Evolutionary conservation across 306 rosid genomes (phyloP), one percentile per base, ranked within the genome.

Genomic region (Acmispon strigosus): DNA sequence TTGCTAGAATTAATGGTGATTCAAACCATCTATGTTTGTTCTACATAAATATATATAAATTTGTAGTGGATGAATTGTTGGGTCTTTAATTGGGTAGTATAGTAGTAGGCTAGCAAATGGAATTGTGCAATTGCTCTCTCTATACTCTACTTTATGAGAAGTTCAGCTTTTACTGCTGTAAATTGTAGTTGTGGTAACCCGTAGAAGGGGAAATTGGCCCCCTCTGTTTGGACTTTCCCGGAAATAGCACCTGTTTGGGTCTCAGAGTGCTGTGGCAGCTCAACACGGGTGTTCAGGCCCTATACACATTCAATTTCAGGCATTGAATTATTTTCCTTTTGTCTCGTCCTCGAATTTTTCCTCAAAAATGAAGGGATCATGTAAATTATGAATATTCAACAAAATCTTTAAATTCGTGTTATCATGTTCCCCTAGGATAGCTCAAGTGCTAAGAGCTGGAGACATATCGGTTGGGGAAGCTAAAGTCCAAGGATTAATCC

Each of bases 281-380:
- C 12, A 67, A 77, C 84, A 73, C 67, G 81, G 78, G 77, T 72
- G 77, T 69, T 76, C 63, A 57, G 62, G 52, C 27, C 39, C 20
- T 45, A 36, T 32, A 36, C 11, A 34, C 58, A 7, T 64, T 80
- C 77, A 70, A 73, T 65, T 74, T 62, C 13, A 69, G 78, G 66
- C 15, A 66, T 24, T 78, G 62, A 79, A 76, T 80, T 73, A 79
- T 80, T 78, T 82, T 52, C 73, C 69, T 82, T 79, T 80, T 80
- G 92, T 81, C 96, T 79, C 68, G 73, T 66, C 67, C 83, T 72
- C 60, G 72, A 68, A 72, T 16, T 72, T 86, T 85, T 69, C 85
- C 83, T 1, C 32, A 80, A 83, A 81, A 84, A 86, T 80, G 74
- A 74, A 48, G 76, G 65, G 58, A 70, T 79, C 72, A 59, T 72